These are phyloP conservation scores for Mucor mucedo DNA, from an alignment of 371 early-diverging fungal species.

Conservation along the genomic window DNA sequence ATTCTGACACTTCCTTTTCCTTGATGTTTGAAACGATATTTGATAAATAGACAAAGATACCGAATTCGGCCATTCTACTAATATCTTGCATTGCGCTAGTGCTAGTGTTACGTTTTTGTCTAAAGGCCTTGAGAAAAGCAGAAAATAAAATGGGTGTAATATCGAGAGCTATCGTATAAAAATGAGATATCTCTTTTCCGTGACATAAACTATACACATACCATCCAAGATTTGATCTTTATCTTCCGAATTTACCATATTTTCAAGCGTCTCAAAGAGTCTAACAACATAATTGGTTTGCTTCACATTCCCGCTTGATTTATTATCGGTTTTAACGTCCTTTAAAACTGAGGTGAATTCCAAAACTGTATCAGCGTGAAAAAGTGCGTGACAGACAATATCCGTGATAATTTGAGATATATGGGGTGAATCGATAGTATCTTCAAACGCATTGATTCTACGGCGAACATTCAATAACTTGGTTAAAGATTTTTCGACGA, in stretches of 20 bases:
- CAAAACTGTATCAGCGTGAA: constrained; percentile 47
- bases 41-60: constrained; percentile 37
- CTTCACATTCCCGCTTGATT: constrained; percentile 7
- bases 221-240: constrained; percentile 32
- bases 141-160: constrained; percentile 35
- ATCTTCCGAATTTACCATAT: constrained; percentile 24
- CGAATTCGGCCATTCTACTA: constrained; percentile 45
- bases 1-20: constrained; percentile 4
- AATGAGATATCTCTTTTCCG: neutral
- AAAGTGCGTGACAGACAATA: constrained; percentile 37
- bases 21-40: constrained; percentile 18
- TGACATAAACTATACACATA: constrained; percentile 12
- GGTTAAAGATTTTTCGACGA: constrained; percentile 36
- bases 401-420: constrained; percentile 23
- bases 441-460: constrained; percentile 8
- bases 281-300: constrained; percentile 40
- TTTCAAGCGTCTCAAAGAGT: constrained; percentile 44
- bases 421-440: neutral
- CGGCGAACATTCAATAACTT: constrained; percentile 32
- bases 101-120: constrained; percentile 36
- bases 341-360: constrained; percentile 48
- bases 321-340: constrained; percentile 10
- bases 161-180: constrained; percentile 28
- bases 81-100: constrained; percentile 37
- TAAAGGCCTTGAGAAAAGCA: constrained; percentile 35